phyloP scores from a whole-genome alignment of 75 land plant species.

The Azolla pinnata region DNA sequence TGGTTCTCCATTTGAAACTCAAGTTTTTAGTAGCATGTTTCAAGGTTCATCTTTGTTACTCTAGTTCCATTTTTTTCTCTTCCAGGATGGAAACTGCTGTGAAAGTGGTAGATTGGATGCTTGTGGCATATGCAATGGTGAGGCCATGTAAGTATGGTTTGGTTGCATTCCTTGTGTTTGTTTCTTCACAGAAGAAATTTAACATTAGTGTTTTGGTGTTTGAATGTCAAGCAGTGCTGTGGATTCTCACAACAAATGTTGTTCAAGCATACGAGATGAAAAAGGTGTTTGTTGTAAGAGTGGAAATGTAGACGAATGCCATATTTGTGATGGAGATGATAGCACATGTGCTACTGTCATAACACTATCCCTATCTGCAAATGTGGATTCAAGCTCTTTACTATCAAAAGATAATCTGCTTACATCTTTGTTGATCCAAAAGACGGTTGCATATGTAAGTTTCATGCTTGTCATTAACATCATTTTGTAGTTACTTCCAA shows the following conservation, averaged over 20 bases:
- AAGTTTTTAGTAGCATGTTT: too few species aligned
- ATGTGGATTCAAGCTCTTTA: constrained; percentile 3
- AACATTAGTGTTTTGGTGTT: too few species aligned
- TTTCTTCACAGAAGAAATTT: too few species aligned
- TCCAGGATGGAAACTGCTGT: constrained; percentile 17
- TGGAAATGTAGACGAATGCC: constrained; percentile 26
- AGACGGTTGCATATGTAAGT: too few species aligned
- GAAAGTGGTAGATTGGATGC: constrained; percentile 15
- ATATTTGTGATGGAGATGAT: constrained; percentile 27
- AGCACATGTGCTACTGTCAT: constrained; percentile 21
- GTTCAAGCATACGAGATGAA: constrained; percentile 23
- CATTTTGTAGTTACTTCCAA: too few species aligned
- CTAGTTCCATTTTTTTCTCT: too few species aligned
- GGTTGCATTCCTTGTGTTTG: too few species aligned
- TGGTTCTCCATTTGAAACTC: too few species aligned
- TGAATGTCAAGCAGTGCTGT: too few species aligned
- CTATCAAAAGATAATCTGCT: constrained; percentile 4
- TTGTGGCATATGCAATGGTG: constrained; percentile 13
- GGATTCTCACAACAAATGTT: constrained; percentile 9
- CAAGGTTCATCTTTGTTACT: too few species aligned
- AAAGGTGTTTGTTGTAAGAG: constrained; percentile 24
- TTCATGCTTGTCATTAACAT: too few species aligned
- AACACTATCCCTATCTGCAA: constrained; percentile 9
- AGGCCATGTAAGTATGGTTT: constrained; percentile 14
- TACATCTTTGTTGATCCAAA: background rate